Evolutionary conservation across 1,284 basidiomycete species (phyloP).

Genomic region (Sporisorium iseilematis-ciliati): DNA sequence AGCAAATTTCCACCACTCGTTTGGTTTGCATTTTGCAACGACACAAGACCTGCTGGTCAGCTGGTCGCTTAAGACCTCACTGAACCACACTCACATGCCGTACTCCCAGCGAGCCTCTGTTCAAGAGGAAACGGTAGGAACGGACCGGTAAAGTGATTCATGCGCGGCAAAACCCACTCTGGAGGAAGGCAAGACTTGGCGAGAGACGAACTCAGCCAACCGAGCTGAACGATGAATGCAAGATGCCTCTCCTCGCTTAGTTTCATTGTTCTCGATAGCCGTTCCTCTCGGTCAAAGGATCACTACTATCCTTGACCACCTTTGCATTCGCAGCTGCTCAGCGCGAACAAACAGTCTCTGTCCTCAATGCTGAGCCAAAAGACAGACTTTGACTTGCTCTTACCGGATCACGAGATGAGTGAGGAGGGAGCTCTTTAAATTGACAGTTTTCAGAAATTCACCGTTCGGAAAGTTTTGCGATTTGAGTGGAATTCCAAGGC

Average conservation of each 20-base stretch:
- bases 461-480: conserved; percentile 33
- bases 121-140: conserved; percentile 5
- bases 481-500: too few relatives aligned
- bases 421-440: conserved; percentile 1
- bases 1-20: not conserved
- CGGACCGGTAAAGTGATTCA: conserved; percentile 10
- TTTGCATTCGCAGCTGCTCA: too few relatives aligned
- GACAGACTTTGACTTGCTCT: not conserved
- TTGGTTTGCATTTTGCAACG: not conserved
- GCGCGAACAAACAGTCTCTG: too few relatives aligned
- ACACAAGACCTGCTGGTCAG: not conserved
- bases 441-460: conserved; percentile 16
- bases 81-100: not conserved
- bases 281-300: too few relatives aligned
- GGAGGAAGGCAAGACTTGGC: not conserved
- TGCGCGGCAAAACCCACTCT: not conserved
- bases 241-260: not conserved
- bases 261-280: too few relatives aligned
- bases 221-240: not conserved
- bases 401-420: not conserved
- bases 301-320: too few relatives aligned
- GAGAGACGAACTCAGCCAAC: not conserved
- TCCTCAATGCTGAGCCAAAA: too few relatives aligned
- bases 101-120: not conserved
- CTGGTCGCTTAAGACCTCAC: not conserved